A percentile compares a stretch with the other conserved stretches of the same genome.
Evolutionary conservation across 106 monocot genomes (phyloP).

Genomic region (Phalaenopsis aphrodite): DNA sequence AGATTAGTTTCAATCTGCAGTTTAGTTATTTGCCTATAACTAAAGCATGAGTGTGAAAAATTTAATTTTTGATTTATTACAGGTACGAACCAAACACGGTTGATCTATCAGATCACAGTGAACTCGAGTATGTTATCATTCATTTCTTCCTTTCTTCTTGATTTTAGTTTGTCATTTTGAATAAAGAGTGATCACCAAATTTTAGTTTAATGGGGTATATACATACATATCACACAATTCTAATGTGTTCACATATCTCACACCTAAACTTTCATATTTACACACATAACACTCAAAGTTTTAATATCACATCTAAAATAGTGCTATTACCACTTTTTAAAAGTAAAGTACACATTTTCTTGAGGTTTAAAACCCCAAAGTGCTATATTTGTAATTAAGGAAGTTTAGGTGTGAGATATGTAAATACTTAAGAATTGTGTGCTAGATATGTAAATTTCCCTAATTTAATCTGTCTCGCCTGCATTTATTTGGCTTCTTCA

Average conservation of each 20-base stretch:
- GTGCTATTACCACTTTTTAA: too few species aligned
- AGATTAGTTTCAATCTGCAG: not conserved
- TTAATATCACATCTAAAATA: too few species aligned
- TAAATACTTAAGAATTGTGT: too few species aligned
- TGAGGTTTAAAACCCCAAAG: too few species aligned
- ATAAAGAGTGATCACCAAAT: not conserved
- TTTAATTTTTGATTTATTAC: slow-evolving; percentile 22
- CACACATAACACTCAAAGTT: too few species aligned
- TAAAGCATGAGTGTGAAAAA: not conserved
- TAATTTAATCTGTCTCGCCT: not conserved
- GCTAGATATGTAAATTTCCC: too few species aligned
- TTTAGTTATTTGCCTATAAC: not conserved
- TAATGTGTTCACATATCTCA: too few species aligned
- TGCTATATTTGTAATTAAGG: too few species aligned
- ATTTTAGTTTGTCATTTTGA: not conserved
- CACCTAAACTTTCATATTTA: too few species aligned
- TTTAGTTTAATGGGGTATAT: not conserved
- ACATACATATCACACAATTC: too few species aligned
- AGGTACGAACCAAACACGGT: slow-evolving; percentile 99
- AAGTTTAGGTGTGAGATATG: too few species aligned
- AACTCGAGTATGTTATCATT: slow-evolving; percentile 67
- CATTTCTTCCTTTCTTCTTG: not conserved
- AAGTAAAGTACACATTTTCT: too few species aligned
- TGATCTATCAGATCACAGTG: slow-evolving; percentile 76
- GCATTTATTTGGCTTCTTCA: slow-evolving; percentile 12